Conservation (phyloP, 2,329 filamentous ascomycete species). For the Monilinia laxa region DNA sequence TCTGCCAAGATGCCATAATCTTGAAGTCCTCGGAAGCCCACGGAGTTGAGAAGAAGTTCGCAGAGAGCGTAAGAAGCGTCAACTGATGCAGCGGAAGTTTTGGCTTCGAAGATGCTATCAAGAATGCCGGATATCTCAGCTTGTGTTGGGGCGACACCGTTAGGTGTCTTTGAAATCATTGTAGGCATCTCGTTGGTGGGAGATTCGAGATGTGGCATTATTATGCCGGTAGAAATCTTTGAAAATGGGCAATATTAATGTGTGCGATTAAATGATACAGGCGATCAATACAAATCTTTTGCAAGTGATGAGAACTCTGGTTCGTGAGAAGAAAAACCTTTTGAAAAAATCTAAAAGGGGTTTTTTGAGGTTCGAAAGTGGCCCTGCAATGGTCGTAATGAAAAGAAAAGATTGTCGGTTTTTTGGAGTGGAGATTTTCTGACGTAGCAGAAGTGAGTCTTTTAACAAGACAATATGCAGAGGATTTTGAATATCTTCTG, state of each 20-base stretch:
- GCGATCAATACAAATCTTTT: slow-evolving; percentile 8
- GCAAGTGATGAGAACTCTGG: slow-evolving; percentile 27
- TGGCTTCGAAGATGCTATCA: slow-evolving; percentile 61
- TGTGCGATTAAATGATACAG: slow-evolving; percentile 24
- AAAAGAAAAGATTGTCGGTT: slow-evolving; percentile 4
- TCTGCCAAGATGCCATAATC: slow-evolving; percentile 62
- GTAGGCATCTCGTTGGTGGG: slow-evolving; percentile 45
- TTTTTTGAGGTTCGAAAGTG: slow-evolving; percentile 33
- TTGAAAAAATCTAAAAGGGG: slow-evolving; percentile 31
- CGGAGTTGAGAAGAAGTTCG: slow-evolving; percentile 62
- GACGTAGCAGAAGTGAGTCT: slow-evolving; percentile 29
- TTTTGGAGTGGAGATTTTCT: slow-evolving; percentile 37
- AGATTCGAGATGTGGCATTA: slow-evolving; percentile 50
- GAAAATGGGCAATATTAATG: slow-evolving; percentile 26
- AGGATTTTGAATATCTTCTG: slow-evolving; percentile 25
- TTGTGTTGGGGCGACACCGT: slow-evolving; percentile 51
- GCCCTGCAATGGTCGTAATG: slow-evolving; percentile 30
- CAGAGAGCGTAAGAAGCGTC: slow-evolving; percentile 65
- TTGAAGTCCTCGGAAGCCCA: slow-evolving; percentile 61
- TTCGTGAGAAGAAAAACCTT: slow-evolving; percentile 17
- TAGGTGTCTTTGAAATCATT: slow-evolving; percentile 49
- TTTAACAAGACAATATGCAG: slow-evolving; percentile 17
- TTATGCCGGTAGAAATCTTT: slow-evolving; percentile 36
- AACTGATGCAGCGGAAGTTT: slow-evolving; percentile 55
- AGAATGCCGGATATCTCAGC: slow-evolving; percentile 66